Evolutionary conservation across 805 yeast genomes (phyloP), one percentile per base, ranked within the genome.

Genomic region (Ogataea minuta): DNA sequence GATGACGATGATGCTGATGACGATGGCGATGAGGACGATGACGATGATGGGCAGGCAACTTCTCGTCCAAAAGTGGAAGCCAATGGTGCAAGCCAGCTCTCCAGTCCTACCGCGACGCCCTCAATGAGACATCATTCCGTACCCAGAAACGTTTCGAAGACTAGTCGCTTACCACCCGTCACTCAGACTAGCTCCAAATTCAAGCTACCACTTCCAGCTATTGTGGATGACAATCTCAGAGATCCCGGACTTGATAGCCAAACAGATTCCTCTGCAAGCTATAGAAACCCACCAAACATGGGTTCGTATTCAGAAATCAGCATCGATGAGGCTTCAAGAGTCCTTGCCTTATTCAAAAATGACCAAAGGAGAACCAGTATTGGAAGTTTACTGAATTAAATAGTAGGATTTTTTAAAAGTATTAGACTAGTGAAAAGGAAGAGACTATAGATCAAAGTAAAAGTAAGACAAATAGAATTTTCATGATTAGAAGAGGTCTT

Each of bases 161-260:
- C 21, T 8, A 6, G 21, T 19, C 8, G 8, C 8, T 19, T 19
- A 19, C 21, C 21, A 19, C 21, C 21, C 5, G 8, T 19, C 21
- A 19, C 21, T 8, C 21, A 5, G 8, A 13, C 20, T 9, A 23
- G 36, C 7, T 17, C 29, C 14, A 31, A 39, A 7, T 56, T 57
- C 29, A 52, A 49, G 28, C 41, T 57, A 3, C 62, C 62, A 1
- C 36, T 52, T 10, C 60, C 62, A 9, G 62, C 62, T 2, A 52
- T 57, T 5, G 46, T 44, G 13, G 59, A 54, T 25, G 45, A 45
- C 11, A 35, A 35, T 15, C 12, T 38, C 15, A 8, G 8, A 10
- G 15, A 30, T 9, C 13, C 15, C 10, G 31, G 21, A 10, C 20
- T 8, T 10, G 34, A 23, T 10, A n/a, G 28, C 30, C 12, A 20